Conservation (phyloP, 2,329 filamentous ascomycete genomes). For the Scorias spongiosa region DNA sequence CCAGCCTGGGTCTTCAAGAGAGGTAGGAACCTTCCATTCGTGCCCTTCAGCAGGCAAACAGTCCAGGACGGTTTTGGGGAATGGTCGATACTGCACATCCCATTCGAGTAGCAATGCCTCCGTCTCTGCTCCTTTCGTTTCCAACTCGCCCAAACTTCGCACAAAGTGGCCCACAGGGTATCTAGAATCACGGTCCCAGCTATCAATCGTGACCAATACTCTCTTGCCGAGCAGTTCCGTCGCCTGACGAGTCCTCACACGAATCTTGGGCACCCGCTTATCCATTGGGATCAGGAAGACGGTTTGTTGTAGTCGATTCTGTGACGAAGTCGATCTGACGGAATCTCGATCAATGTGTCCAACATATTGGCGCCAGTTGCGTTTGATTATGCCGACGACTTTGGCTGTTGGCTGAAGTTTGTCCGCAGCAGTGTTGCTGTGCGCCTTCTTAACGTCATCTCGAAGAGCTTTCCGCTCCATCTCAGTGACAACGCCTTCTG, state of each 20-base stretch:
- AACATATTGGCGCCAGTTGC: constrained; percentile 97
- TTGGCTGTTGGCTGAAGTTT: constrained; percentile 78
- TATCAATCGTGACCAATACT: constrained; percentile 82
- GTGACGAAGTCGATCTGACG: constrained; percentile 54
- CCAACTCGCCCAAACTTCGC: constrained; percentile 78
- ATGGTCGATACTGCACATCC: constrained; percentile 94
- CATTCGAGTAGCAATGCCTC: constrained; percentile 88
- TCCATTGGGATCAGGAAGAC: constrained; percentile 97
- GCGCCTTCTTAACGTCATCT: constrained; percentile 77
- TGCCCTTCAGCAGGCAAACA: constrained; percentile 85
- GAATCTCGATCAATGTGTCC: constrained; percentile 86
- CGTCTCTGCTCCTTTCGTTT: constrained; percentile 95
- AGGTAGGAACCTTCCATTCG: constrained; percentile 80
- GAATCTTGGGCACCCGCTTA: constrained; percentile 92
- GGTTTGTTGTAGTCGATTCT: constrained; percentile 73
- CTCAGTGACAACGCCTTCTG: constrained; percentile 63
- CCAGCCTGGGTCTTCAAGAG: constrained; percentile 72
- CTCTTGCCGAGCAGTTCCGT: constrained; percentile 80
- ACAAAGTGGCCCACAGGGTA: constrained; percentile 92
- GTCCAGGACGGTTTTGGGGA: constrained; percentile 88
- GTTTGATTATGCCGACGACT: constrained; percentile 82
- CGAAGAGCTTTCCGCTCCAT: constrained; percentile 75
- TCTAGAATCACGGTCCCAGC: constrained; percentile 85
- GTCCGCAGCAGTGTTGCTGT: constrained; percentile 60
- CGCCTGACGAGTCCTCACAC: constrained; percentile 79